These are phyloP conservation scores for Dioscorea zingiberensis DNA, from an alignment of 106 monocot genomes.

Conservation along the genomic window DNA sequence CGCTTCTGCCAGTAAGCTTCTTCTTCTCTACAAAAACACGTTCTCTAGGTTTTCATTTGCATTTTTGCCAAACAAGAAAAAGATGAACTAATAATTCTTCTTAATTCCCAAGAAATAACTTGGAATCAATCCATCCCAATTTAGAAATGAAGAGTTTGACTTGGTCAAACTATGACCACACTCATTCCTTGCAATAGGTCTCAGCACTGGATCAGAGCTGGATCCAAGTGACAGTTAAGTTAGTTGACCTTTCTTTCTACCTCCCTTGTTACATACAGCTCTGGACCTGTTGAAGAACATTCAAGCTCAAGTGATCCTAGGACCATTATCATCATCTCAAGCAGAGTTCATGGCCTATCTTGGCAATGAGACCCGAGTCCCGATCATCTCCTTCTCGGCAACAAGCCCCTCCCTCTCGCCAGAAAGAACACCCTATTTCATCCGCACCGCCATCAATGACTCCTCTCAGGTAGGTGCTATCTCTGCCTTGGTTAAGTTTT, in stretches of 20 bases:
- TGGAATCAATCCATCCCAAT: too few relatives aligned
- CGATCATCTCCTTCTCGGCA: slow-evolving; percentile 54
- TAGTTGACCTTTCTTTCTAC: not conserved
- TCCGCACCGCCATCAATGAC: slow-evolving; percentile 42
- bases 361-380: slow-evolving; percentile 24
- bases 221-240: slow-evolving; percentile 1
- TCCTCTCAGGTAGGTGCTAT: slow-evolving; percentile 38
- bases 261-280: not conserved
- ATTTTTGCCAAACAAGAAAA: too few relatives aligned
- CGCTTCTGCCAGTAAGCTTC: slow-evolving; percentile 36
- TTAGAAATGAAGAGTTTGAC: too few relatives aligned
- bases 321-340: slow-evolving; percentile 10
- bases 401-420: slow-evolving; percentile 41
- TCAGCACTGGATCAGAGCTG: too few relatives aligned
- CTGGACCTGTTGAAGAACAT: slow-evolving; percentile 15
- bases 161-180: too few relatives aligned
- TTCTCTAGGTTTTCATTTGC: too few relatives aligned
- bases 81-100: too few relatives aligned
- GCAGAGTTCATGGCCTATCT: slow-evolving; percentile 19
- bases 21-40: too few relatives aligned
- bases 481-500: slow-evolving; percentile 23
- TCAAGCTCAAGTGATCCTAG: slow-evolving; percentile 10
- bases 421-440: slow-evolving; percentile 30
- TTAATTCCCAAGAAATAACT: too few relatives aligned
- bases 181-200: too few relatives aligned